phyloP scores from a whole-genome alignment of 1,284 basidiomycete species.

The Macrocystidia cucumis region DNA sequence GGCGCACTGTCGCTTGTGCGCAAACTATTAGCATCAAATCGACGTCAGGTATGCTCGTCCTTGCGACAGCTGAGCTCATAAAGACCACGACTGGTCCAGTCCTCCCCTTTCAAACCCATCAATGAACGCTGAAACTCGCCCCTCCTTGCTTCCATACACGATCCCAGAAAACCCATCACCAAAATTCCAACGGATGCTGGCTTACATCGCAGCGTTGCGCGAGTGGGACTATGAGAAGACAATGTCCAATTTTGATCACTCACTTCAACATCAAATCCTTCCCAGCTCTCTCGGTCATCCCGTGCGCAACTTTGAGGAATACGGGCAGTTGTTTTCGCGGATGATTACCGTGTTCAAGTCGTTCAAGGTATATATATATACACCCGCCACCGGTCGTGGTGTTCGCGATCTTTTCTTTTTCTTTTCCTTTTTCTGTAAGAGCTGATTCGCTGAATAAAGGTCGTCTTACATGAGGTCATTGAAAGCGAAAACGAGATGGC shows the following conservation, averaged over 20 bases:
- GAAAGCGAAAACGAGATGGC: slow-evolving; percentile 24
- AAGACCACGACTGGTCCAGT: no score
- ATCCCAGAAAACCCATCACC: slow-evolving; percentile 22
- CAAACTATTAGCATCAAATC: no score
- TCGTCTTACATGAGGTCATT: slow-evolving; percentile 25
- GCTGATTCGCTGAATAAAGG: slow-evolving; percentile 12
- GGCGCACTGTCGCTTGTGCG: no score
- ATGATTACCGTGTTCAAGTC: slow-evolving; percentile 19
- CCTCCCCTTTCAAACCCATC: no score
- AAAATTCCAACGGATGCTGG: slow-evolving; percentile 22
- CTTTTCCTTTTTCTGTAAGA: not conserved
- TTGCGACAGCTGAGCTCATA: no score
- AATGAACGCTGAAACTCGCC: no score
- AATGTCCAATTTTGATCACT: slow-evolving; percentile 22
- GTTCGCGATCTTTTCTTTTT: slow-evolving; percentile 14
- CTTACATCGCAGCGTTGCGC: slow-evolving; percentile 22
- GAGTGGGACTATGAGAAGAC: slow-evolving; percentile 18
- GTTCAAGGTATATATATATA: no score
- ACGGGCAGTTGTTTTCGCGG: slow-evolving; percentile 21
- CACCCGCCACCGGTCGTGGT: no score
- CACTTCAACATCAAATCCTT: slow-evolving; percentile 25
- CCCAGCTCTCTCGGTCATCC: slow-evolving; percentile 26
- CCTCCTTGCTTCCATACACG: no score
- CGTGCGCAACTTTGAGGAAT: slow-evolving; percentile 25
- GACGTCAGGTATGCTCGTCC: no score